Percentiles rank a stretch among this genome's conserved stretches.
These are phyloP conservation scores for Sphaerulina vaccinii DNA, from an alignment of 2,329 filamentous ascomycete genomes.

Conservation along the genomic window DNA sequence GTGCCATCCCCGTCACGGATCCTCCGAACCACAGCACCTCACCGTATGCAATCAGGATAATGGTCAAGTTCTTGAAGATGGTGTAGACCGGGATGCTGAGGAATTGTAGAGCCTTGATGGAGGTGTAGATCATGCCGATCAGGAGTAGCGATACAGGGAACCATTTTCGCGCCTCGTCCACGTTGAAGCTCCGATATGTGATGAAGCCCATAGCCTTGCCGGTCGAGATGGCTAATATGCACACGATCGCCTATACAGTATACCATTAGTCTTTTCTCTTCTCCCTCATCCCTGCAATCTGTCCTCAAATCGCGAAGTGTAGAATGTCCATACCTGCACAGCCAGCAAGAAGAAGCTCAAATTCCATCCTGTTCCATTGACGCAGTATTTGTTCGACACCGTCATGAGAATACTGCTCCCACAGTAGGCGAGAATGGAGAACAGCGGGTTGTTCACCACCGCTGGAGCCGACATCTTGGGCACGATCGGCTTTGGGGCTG, in stretches of 20 bases:
- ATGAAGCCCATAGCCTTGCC: conserved; percentile 83
- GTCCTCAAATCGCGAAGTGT: not conserved
- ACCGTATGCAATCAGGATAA: conserved; percentile 96
- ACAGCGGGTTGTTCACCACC: conserved; percentile 63
- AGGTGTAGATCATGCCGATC: conserved; percentile 98
- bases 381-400: conserved; percentile 98
- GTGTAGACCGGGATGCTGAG: conserved; percentile 98
- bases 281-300: conserved; percentile 1
- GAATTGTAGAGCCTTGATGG: conserved; percentile 91
- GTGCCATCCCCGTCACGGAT: conserved; percentile 78
- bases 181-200: conserved; percentile 78
- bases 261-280: conserved; percentile 11
- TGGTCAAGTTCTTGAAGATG: conserved; percentile 99
- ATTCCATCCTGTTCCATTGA: conserved; percentile 89
- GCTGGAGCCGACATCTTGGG: conserved; percentile 52
- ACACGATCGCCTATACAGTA: conserved; percentile 80
- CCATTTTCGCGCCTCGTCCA: conserved; percentile 91
- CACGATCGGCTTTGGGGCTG: conserved; percentile 29
- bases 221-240: conserved; percentile 76
- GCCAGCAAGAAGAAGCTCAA: conserved; percentile 93
- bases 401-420: conserved; percentile 98
- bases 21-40: conserved; percentile 98
- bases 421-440: conserved; percentile 89
- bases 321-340: conserved; percentile 69
- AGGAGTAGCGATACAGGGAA: conserved; percentile 94